Percentiles rank a stretch among this genome's conserved stretches.
Conservation (phyloP, 108 stramenopile genomes). For the Ochromonas danica region DNA sequence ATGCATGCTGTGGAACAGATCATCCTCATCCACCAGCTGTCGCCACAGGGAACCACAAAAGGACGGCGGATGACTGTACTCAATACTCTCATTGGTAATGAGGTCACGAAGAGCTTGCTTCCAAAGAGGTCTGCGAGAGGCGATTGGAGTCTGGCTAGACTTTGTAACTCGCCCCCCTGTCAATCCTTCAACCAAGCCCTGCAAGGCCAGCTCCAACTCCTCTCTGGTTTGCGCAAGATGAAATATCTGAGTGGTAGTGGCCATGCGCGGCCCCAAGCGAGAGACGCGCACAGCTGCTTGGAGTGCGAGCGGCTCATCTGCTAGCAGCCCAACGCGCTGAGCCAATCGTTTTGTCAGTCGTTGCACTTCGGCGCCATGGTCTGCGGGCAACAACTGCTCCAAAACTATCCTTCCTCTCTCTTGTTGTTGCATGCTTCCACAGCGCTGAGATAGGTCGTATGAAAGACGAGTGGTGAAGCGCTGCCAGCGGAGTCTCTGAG, state of each 20-base stretch:
- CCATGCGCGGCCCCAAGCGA: neutral
- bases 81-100: neutral
- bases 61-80: neutral
- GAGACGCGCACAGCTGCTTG: neutral
- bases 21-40: neutral
- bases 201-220: neutral
- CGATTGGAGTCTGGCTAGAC: neutral
- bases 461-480: neutral
- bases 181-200: neutral
- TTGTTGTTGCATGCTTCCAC: too few relatives aligned
- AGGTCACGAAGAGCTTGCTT: neutral
- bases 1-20: neutral
- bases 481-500: slow-evolving; percentile 6
- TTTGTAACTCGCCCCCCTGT: neutral
- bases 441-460: neutral
- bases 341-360: neutral
- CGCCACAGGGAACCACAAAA: neutral
- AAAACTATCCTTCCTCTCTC: too few relatives aligned
- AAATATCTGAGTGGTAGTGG: neutral
- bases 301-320: neutral
- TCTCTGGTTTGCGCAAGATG: neutral
- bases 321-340: neutral
- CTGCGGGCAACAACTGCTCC: neutral
- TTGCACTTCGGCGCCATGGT: neutral
- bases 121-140: neutral